Evolutionary conservation across 306 rosid genomes (phyloP), one percentile per base, ranked within the genome.

Genomic region (Glycine tomentella): DNA sequence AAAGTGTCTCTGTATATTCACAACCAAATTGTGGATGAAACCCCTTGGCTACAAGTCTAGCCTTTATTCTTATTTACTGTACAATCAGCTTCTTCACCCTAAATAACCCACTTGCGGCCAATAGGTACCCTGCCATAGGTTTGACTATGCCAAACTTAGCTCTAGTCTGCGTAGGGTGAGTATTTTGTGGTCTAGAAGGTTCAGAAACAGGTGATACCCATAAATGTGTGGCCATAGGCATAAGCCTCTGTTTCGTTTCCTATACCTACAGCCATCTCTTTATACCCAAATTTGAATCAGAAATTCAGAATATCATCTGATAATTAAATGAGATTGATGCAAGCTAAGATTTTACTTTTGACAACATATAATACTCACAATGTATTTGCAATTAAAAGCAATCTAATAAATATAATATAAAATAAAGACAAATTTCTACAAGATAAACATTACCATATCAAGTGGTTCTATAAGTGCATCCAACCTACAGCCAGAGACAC

Each of bases 391-490:
- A 84, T 80, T 36, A 74, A 34, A 70, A 11, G 59, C 36, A 10
- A 67, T 31, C 73, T 57, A 79, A 76, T 31, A 57, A 64, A 58
- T 61, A 72, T 36, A 72, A 51, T 9, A 66, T 42, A 66, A 53
- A 36, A 76, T 31, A 78, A 76, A 11, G 46, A 13, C 36, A 84
- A 59, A 34, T 46, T 55, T 55, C 42, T 4, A 69, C 11, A 51
- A 74, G 65, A 80, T 20, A 84, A 86, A 67, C 48, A 84, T 70
- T 86, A 95, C 99, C 94, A 65, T 80, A 83, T 95, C 99, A 84
- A 95, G 97, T 42, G 93, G 94, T 74, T 90, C 99, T 10, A 90
- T 87, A 71, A 95, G 85, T 36, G 92, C 93, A 78, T 95, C 99
- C 69, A 95, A 81, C 78, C 99, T 89, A 74, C 91, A 88, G 45